These are phyloP conservation scores for Stentor coeruleus DNA, from an alignment of 73 alveolate species.

Conservation along the genomic window DNA sequence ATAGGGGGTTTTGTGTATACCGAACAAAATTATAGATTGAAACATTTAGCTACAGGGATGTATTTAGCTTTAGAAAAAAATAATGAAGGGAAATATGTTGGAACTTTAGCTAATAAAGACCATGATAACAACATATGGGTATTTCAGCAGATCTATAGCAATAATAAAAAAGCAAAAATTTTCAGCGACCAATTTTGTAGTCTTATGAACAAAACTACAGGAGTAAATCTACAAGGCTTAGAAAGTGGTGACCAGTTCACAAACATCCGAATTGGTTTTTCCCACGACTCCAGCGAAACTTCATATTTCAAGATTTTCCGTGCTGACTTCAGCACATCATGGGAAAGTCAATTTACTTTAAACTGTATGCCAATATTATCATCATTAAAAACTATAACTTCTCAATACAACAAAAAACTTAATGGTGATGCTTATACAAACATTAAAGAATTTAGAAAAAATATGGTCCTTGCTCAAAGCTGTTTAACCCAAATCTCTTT, in stretches of 20 bases:
- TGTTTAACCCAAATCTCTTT: neutral
- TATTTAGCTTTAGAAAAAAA: constrained; percentile 21
- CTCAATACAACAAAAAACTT: neutral
- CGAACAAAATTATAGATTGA: neutral
- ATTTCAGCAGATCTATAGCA: neutral
- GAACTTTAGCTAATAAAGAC: neutral
- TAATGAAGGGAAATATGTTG: neutral
- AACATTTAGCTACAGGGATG: constrained; percentile 17
- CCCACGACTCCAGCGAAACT: neutral
- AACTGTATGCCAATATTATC: constrained; percentile 1
- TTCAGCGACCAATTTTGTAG: neutral
- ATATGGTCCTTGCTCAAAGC: neutral
- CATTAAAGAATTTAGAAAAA: neutral
- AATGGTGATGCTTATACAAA: neutral
- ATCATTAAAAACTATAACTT: neutral
- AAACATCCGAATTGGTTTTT: neutral
- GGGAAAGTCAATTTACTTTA: constrained; percentile 22
- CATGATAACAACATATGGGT: neutral
- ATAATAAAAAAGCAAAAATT: neutral
- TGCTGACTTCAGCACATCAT: neutral
- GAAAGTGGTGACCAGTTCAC: neutral
- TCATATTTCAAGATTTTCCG: constrained; percentile 17
- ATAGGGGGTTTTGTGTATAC: neutral
- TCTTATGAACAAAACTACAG: neutral
- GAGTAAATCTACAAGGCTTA: neutral